Percentiles rank a stretch among this genome's conserved stretches.
phyloP scores from a whole-genome alignment of 148 eudicot genomes.

The Oxyria digyna region DNA sequence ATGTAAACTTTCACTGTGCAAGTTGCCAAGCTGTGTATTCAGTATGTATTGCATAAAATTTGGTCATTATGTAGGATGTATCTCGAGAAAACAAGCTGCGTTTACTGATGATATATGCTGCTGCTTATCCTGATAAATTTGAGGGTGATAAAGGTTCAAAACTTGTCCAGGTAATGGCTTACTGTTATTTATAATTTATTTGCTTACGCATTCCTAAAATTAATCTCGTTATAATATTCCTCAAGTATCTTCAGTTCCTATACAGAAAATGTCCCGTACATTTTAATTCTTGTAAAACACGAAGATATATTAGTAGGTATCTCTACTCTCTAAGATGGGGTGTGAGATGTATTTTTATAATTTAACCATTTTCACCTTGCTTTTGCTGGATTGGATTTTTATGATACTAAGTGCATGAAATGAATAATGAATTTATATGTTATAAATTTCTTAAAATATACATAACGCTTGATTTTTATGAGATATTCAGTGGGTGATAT shows the following conservation, averaged over 20 bases:
- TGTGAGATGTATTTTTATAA: background rate
- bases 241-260: background rate
- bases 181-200: background rate
- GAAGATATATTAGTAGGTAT: background rate
- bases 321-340: background rate
- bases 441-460: background rate
- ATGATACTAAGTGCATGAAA: background rate
- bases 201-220: background rate
- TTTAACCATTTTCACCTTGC: too few species aligned
- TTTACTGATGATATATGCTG: slow-evolving; percentile 90
- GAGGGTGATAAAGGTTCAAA: slow-evolving; percentile 68
- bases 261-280: background rate
- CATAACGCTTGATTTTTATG: background rate
- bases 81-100: slow-evolving; percentile 79
- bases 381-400: background rate
- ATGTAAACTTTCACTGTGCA: background rate
- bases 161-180: slow-evolving; percentile 58
- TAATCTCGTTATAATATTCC: background rate
- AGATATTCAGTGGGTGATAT: background rate
- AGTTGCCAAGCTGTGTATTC: background rate
- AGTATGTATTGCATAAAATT: background rate
- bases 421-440: background rate
- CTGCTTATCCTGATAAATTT: slow-evolving; percentile 80
- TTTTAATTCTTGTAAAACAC: background rate
- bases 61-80: slow-evolving; percentile 44